These are phyloP conservation scores for Podospora pseudopauciseta DNA, from an alignment of 495 filamentous ascomycete genomes.

Conservation along the genomic window DNA sequence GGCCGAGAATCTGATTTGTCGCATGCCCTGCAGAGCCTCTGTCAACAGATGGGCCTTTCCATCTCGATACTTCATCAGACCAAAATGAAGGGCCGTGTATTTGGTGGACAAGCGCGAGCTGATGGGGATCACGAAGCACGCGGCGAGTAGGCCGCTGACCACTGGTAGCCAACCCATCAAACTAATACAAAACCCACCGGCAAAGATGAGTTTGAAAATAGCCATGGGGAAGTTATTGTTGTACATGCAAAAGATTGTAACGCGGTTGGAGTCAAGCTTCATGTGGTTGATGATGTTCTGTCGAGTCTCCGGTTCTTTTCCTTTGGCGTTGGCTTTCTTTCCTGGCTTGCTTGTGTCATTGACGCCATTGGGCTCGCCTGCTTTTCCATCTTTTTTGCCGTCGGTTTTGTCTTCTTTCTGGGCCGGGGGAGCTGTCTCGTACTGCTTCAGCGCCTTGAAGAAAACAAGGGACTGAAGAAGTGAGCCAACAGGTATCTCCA, in stretches of 20 bases:
- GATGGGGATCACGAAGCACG: constrained; percentile 53
- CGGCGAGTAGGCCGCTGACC: constrained; percentile 54
- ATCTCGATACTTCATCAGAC: constrained; percentile 67
- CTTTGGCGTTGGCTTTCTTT: constrained; percentile 5
- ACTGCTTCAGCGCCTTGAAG: constrained; percentile 62
- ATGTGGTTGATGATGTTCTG: constrained; percentile 40
- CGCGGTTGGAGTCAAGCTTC: constrained; percentile 44
- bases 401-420: constrained; percentile 36
- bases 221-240: constrained; percentile 54
- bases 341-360: neutral
- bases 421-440: constrained; percentile 57
- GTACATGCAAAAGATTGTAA: constrained; percentile 59
- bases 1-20: constrained; percentile 74
- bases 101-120: constrained; percentile 56
- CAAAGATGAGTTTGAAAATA: constrained; percentile 51
- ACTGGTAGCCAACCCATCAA: constrained; percentile 64
- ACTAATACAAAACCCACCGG: constrained; percentile 53
- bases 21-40: constrained; percentile 68
- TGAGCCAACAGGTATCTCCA: constrained; percentile 57
- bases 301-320: constrained; percentile 17
- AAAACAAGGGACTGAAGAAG: constrained; percentile 66
- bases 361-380: constrained; percentile 7
- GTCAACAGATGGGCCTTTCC: constrained; percentile 63
- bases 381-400: neutral
- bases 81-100: constrained; percentile 55